A percentile compares a stretch with the other conserved stretches of the same genome.
Conservation (phyloP, 305 asterid genomes). For the Coffea humblotiana region DNA sequence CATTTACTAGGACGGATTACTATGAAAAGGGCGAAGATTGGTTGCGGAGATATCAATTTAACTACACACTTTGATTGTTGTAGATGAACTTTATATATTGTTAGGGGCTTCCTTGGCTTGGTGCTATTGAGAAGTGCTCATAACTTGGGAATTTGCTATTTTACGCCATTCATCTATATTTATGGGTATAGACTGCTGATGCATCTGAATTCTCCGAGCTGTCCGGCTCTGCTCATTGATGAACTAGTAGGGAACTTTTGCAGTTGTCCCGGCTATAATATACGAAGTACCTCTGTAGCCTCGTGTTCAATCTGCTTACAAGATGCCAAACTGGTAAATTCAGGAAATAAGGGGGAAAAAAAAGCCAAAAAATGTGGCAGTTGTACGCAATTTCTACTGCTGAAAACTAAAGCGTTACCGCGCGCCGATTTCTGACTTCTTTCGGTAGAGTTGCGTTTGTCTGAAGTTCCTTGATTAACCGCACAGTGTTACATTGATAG, state of each 20-base stretch:
- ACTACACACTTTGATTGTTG: conserved; percentile 45
- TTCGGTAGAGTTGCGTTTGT: too few species aligned
- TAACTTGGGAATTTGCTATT: not conserved
- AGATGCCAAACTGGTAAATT: too few species aligned
- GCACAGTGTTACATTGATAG: too few species aligned
- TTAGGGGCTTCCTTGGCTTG: not conserved
- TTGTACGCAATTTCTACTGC: too few species aligned
- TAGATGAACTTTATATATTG: not conserved
- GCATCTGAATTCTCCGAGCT: not conserved
- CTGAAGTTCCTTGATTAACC: too few species aligned
- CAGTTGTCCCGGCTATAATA: not conserved
- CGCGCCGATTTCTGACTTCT: too few species aligned
- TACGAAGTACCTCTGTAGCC: not conserved
- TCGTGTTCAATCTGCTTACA: not conserved
- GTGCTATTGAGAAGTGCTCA: too few species aligned
- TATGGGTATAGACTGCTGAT: too few species aligned
- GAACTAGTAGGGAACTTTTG: not conserved
- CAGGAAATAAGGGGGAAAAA: too few species aligned
- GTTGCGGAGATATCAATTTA: conserved; percentile 63
- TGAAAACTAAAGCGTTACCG: too few species aligned
- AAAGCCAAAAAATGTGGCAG: too few species aligned
- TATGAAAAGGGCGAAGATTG: conserved; percentile 92
- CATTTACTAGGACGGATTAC: conserved; percentile 78
- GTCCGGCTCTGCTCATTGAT: not conserved
- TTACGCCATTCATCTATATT: not conserved